phyloP scores from a whole-genome alignment of 345 rosid genomes.

The Eucalyptus tenuipes region DNA sequence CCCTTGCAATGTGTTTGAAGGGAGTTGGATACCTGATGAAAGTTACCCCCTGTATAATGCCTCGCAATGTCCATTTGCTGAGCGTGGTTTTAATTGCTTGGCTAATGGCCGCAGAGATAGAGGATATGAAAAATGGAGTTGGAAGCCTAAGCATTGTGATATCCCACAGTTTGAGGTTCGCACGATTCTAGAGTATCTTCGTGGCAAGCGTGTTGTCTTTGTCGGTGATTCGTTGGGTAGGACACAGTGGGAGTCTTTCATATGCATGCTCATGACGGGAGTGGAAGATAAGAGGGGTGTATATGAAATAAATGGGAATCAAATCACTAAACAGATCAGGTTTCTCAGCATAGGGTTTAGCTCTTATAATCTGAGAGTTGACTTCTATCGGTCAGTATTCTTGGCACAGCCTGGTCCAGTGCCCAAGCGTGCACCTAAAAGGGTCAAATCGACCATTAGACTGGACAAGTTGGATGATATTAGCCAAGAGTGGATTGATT shows the following conservation, averaged over 20 bases:
- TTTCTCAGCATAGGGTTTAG: slow-evolving; percentile 42
- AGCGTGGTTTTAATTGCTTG: slow-evolving; percentile 52
- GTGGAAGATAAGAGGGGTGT: slow-evolving; percentile 54
- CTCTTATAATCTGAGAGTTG: slow-evolving; percentile 32
- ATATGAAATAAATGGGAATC: slow-evolving; percentile 45
- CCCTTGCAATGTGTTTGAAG: slow-evolving; percentile 37
- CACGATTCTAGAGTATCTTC: slow-evolving; percentile 29
- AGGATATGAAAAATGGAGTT: slow-evolving; percentile 46
- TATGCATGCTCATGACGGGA: slow-evolving; percentile 63
- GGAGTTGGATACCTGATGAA: slow-evolving; percentile 49
- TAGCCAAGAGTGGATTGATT: slow-evolving; percentile 61
- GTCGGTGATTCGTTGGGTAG: slow-evolving; percentile 64
- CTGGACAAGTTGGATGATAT: slow-evolving; percentile 50
- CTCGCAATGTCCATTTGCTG: slow-evolving; percentile 50
- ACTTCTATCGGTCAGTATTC: slow-evolving; percentile 63
- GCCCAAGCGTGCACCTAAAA: slow-evolving; percentile 48
- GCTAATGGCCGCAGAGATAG: slow-evolving; percentile 55
- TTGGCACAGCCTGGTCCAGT: slow-evolving; percentile 39
- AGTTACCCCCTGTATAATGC: slow-evolving; percentile 57
- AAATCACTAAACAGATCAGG: slow-evolving; percentile 41
- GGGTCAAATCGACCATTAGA: slow-evolving; percentile 42
- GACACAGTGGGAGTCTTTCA: slow-evolving; percentile 73
- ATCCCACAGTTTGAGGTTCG: slow-evolving; percentile 37
- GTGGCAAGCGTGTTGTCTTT: slow-evolving; percentile 55
- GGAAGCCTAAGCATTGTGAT: slow-evolving; percentile 62